Base-by-base conservation (phyloP, 768 basidiomycete species). In the Sutorius australiensis region DNA sequence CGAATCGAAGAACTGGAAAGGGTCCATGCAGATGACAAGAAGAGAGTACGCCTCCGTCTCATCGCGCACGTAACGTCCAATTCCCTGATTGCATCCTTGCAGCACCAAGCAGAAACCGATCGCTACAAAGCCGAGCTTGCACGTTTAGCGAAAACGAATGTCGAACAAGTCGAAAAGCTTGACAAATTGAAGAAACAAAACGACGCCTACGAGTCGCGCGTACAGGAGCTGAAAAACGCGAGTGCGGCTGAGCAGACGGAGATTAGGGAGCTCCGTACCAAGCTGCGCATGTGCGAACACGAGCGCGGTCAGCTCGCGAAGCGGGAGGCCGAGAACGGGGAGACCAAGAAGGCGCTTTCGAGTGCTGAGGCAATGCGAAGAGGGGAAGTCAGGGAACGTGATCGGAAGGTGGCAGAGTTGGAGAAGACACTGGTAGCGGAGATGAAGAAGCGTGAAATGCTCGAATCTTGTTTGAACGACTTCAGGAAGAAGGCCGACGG, bases 111-210 rank as follows among this genome's bases (percentile, higher is more conserved):
- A 2, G 83, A 87, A 55, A 56, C 80, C n/a, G 83, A 86, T 38
- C 76, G 75, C 16, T 70, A 82, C 51, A 86, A 80, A 56, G 67
- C 74, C 14, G 87, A 89, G 44, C 73, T 85, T 24, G 67, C 72
- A 1, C 75, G 75, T 27, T 68, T 67, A 33, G 81, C 78, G 48
- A 82, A 78, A 56, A 59, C 65, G 1, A 73, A 71, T 32, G 41
- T 69, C 0, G 87, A 88, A 32, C 76, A 80, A 12, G 50, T 69
- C 9, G 83, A 83, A 3, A 78, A 77, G 7, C 51, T 75, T 3
- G 82, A 86, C 38, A 87, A 82, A 60, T 74, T 83, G 51, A 84
- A 79, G 74, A 86, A 80, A 62, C 83, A 84, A 53, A 78, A 73
- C 28, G 80, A 82, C 4, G 52, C 70, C 5, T 75, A 82, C 40